These are phyloP conservation scores for Hibiscus trionum DNA, from an alignment of 345 rosid genomes.

Conservation along the genomic window DNA sequence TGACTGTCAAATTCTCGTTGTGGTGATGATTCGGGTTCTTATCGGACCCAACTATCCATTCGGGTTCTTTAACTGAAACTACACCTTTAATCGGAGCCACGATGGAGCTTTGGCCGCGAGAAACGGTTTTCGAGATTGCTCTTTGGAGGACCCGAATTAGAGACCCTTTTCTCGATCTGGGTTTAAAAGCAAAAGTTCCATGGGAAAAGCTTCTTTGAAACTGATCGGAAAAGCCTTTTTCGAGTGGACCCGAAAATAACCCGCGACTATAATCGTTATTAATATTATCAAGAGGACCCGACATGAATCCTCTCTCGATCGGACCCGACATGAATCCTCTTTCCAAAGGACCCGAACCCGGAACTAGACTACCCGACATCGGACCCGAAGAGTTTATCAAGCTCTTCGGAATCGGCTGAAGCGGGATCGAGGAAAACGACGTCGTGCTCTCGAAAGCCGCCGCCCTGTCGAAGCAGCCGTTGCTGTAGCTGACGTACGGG, in stretches of 20 bases:
- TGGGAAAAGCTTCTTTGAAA: conserved; percentile 82
- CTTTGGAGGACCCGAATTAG: conserved; percentile 60
- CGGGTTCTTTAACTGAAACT: conserved; percentile 47
- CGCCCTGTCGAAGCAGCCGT: conserved; percentile 46
- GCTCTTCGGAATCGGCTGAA: conserved; percentile 76
- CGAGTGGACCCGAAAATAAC: conserved; percentile 47
- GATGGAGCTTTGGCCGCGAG: conserved; percentile 67
- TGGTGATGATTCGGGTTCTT: conserved; percentile 28
- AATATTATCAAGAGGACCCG: conserved; percentile 68
- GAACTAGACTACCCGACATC: conserved; percentile 50
- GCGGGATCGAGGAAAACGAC: conserved; percentile 72
- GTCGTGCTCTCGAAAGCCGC: conserved; percentile 96
- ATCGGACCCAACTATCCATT: conserved; percentile 57
- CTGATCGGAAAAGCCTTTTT: conserved; percentile 44
- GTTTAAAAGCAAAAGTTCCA: conserved; percentile 45
- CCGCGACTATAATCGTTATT: conserved; percentile 27
- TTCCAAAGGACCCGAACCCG: conserved; percentile 65
- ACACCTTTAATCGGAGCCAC: conserved; percentile 68
- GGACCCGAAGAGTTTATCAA: conserved; percentile 19
- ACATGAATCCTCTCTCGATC: conserved; percentile 75
- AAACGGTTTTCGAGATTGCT: conserved; percentile 54
- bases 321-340: conserved; percentile 84
- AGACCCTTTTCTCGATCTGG: conserved; percentile 48
- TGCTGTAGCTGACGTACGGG: conserved; percentile 39
- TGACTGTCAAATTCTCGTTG: conserved; percentile 61